phyloP scores from a whole-genome alignment of 306 rosid species.

The Cucumis melo region DNA sequence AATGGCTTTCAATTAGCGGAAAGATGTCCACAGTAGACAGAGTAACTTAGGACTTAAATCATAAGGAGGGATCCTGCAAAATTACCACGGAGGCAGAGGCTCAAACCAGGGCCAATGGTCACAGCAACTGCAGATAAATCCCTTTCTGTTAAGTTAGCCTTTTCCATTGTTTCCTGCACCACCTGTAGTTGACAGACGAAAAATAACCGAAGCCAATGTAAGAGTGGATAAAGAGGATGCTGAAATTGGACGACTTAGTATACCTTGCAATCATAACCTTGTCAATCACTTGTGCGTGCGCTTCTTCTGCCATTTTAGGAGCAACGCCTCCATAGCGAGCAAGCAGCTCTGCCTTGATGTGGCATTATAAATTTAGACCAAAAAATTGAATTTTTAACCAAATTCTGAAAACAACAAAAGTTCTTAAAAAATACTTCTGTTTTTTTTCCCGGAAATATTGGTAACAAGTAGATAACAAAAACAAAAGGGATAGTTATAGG shows the following conservation, averaged over 20 bases:
- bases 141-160: conserved; percentile 55
- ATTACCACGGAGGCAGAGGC: conserved; percentile 95
- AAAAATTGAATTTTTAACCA: not conserved
- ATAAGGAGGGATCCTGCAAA: not conserved
- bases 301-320: conserved; percentile 98
- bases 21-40: not conserved
- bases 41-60: not conserved
- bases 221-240: conserved; percentile 3
- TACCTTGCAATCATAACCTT: conserved; percentile 28
- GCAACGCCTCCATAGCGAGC: conserved; percentile 86
- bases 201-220: not conserved
- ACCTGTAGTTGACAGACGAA: conserved; percentile 42
- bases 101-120: conserved; percentile 94
- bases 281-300: conserved; percentile 76
- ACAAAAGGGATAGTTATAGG: too few relatives aligned
- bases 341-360: conserved; percentile 75
- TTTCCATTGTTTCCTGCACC: conserved; percentile 79
- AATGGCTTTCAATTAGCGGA: not conserved
- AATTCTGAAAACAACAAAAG: too few relatives aligned
- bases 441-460: too few relatives aligned
- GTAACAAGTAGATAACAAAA: too few relatives aligned
- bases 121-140: conserved; percentile 93
- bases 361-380: not conserved
- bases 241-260: not conserved
- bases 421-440: too few relatives aligned